Evolutionary conservation across 2,329 filamentous ascomycete species (phyloP).

Genomic region (Colletotrichum eremochloae): DNA sequence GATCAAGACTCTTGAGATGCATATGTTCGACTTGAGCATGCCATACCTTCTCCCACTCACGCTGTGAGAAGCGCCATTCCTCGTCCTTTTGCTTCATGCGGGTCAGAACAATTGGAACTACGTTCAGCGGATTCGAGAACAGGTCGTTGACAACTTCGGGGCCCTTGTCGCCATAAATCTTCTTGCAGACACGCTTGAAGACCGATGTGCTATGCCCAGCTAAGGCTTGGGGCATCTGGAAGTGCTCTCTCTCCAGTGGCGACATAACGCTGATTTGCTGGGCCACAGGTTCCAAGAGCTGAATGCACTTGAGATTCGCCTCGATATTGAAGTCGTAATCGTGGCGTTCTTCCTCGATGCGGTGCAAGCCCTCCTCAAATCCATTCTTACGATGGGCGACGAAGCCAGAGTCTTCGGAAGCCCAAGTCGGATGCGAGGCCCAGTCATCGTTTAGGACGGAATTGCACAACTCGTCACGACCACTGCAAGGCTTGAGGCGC

Average conservation of each 20-base stretch:
- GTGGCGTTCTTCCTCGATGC: conserved; percentile 97
- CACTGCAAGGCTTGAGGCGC: conserved; percentile 90
- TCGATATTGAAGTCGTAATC: conserved; percentile 99
- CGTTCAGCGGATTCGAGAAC: conserved; percentile 85
- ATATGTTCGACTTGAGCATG: conserved; percentile 94
- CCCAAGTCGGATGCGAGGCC: conserved; percentile 99
- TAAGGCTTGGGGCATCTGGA: conserved; percentile 84
- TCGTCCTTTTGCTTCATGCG: conserved; percentile 96
- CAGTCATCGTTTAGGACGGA: conserved; percentile 96
- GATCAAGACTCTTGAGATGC: conserved; percentile 96
- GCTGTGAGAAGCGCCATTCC: conserved; percentile 95
- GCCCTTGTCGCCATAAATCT: conserved; percentile 93
- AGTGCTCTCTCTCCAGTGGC: conserved; percentile 77
- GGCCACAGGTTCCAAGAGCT: conserved; percentile 93
- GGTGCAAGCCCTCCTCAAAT: conserved; percentile 92
- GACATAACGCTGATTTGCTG: conserved; percentile 89
- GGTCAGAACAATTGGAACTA: conserved; percentile 89
- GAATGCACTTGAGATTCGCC: conserved; percentile 92
- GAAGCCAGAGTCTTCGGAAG: conserved; percentile 96
- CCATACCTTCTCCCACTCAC: conserved; percentile 99
- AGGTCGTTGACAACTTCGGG: conserved; percentile 89
- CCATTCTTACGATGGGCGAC: conserved; percentile 97
- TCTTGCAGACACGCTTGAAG: conserved; percentile 97
- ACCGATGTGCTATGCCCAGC: conserved; percentile 96
- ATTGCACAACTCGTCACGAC: conserved; percentile 93